Evolutionary conservation across 2,329 filamentous ascomycete species (phyloP), one percentile per base, ranked within the genome.

Genomic region (Fusarium sp.): DNA sequence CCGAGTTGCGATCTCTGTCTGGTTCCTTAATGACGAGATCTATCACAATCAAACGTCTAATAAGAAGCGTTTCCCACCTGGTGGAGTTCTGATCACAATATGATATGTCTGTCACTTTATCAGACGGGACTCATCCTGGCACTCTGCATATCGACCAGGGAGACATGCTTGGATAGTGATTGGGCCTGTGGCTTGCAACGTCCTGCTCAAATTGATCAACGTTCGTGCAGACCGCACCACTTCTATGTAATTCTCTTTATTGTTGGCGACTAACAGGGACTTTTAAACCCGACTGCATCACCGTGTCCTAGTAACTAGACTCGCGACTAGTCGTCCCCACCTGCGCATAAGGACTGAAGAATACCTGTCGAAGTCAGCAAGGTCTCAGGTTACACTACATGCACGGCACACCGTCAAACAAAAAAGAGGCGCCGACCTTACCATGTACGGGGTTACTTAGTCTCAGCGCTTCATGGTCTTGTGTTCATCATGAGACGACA

Each of bases 61-160:
- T 41, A 49, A 48, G 29, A 25, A 20, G 54, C 32, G 62, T 58
- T 42, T 41, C 51, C 47, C 56, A 54, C 29, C 55, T 55, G 51
- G 61, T 67, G 61, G 71, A 65, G 65, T 48, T 60, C 46, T 74
- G 63, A 72, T 74, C 68, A 65, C 42, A 71, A 74, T 67, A 42
- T 75, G 74, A 76, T 69, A 46, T 60, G 67, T 75, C 74, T 60
- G 67, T 75, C 74, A 76, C 20, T 45, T 64, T 64, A 62, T 59
- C 62, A 63, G 55, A 59, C 69, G 57, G 60, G 58, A 75, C 72
- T 29, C 61, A 64, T 64, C 61, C 57, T 57, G 57, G 70, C 61
- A 57, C 45, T 62, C 24, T 71, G 71, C 72, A 75, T 64, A 68
- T 57, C 24, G 59, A 58, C 65, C 34, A 64, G 32, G 55, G 56